Percentiles rank a stretch among this genome's conserved stretches.
These are phyloP conservation scores for Pythium folliculosum DNA, from an alignment of 352 stramenopile species.

Conservation along the genomic window DNA sequence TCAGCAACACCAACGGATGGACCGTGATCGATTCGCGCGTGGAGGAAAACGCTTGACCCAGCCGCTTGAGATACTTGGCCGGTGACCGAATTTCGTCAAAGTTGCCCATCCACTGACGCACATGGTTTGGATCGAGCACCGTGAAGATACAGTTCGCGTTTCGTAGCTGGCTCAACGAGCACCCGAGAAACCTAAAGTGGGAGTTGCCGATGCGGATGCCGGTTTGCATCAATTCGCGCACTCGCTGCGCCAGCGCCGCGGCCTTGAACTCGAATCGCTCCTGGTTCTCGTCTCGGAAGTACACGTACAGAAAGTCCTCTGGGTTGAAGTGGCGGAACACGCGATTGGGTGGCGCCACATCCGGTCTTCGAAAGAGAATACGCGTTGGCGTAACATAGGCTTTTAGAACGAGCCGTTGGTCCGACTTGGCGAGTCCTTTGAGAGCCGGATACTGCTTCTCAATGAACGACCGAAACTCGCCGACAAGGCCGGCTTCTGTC, in stretches of 20 bases:
- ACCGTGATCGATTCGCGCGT: conserved; percentile 57
- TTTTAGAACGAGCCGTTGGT: conserved; percentile 50
- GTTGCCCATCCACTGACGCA: conserved; percentile 67
- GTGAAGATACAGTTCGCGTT: conserved; percentile 79
- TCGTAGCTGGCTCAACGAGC: conserved; percentile 73
- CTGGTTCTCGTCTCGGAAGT: conserved; percentile 82
- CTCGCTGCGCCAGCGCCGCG: conserved; percentile 14
- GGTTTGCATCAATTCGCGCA: conserved; percentile 30
- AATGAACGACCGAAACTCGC: conserved; percentile 26
- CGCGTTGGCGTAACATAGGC: conserved; percentile 65
- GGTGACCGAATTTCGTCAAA: conserved; percentile 50
- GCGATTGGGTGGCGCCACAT: conserved; percentile 56
- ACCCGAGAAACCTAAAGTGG: conserved; percentile 66
- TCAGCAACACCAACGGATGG: conserved; percentile 41
- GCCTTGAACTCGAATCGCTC: conserved; percentile 61
- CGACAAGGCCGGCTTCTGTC: conserved; percentile 3
- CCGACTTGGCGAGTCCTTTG: conserved; percentile 19
- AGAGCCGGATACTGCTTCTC: conserved; percentile 2
- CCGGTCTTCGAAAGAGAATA: conserved; percentile 61
- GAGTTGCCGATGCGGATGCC: conserved; percentile 24
- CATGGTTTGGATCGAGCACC: conserved; percentile 42
- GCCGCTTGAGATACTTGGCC: conserved; percentile 76
- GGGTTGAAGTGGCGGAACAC: conserved; percentile 71
- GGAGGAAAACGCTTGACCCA: conserved; percentile 75
- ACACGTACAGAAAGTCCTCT: conserved; percentile 81